Percentiles rank a stretch among this genome's conserved stretches.
Conservation (phyloP, 2,329 filamentous ascomycete species). For the Albophoma yamanashiensis region DNA sequence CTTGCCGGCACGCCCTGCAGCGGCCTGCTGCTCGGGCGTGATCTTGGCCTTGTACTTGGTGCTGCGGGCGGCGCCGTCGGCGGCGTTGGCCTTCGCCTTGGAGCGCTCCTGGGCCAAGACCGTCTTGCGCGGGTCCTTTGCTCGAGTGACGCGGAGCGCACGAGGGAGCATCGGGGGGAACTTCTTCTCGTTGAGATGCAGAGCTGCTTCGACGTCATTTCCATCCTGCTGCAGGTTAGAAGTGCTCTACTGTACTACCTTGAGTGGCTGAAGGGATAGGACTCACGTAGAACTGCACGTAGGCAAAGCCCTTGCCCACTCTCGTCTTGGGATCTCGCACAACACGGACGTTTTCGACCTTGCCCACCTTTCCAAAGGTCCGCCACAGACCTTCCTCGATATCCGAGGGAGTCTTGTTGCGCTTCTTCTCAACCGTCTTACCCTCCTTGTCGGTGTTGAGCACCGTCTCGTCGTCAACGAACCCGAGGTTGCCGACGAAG, state of each 20-base stretch:
- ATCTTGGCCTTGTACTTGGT: constrained; percentile 58
- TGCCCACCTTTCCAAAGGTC: constrained; percentile 63
- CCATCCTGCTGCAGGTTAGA: constrained; percentile 42
- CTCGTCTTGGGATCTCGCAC: constrained; percentile 82
- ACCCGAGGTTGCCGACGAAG: constrained; percentile 92
- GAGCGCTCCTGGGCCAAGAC: constrained; percentile 30
- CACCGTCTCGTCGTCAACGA: constrained; percentile 83
- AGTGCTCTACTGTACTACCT: not conserved
- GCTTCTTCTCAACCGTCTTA: constrained; percentile 60
- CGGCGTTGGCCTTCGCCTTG: constrained; percentile 19
- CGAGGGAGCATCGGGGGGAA: constrained; percentile 92
- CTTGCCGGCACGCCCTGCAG: constrained; percentile 62
- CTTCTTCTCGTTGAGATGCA: constrained; percentile 81
- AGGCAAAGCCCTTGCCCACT: constrained; percentile 93
- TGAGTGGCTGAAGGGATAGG: not conserved
- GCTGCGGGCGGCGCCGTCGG: constrained; percentile 27
- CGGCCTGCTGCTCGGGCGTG: constrained; percentile 58
- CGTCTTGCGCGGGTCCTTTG: constrained; percentile 61
- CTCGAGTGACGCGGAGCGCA: constrained; percentile 73
- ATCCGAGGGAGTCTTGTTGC: constrained; percentile 66
- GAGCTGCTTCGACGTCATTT: constrained; percentile 82
- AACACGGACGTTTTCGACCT: constrained; percentile 87
- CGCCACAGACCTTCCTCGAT: constrained; percentile 89
- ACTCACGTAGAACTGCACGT: constrained; percentile 79
- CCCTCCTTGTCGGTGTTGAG: constrained; percentile 54